Percentiles rank a stretch among this genome's conserved stretches.
Evolutionary conservation across 352 stramenopile species (phyloP).

Genomic region (Phytophthora podocarpi): DNA sequence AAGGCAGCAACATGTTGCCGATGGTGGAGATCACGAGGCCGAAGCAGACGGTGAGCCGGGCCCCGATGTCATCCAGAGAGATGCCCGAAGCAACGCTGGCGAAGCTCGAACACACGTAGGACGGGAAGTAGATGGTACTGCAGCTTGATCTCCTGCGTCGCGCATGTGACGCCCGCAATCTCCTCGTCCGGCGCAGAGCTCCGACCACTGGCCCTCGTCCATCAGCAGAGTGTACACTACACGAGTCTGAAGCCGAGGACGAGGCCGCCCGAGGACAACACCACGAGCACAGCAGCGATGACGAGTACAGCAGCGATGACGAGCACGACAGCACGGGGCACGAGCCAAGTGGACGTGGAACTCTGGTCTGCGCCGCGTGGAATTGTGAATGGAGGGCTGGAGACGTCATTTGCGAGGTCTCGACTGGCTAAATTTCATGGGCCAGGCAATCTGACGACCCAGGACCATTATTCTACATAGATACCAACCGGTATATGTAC

Average conservation of each 20-base stretch:
- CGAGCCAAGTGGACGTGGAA: slow-evolving; percentile 35
- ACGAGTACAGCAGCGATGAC: slow-evolving; percentile 32
- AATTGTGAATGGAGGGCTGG: no score
- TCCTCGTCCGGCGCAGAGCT: slow-evolving; percentile 36
- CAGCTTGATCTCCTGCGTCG: slow-evolving; percentile 48
- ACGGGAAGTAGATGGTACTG: slow-evolving; percentile 62
- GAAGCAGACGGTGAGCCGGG: slow-evolving; percentile 38
- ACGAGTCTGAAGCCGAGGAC: slow-evolving; percentile 57
- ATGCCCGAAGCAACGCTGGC: slow-evolving; percentile 54
- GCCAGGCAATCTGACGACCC: no score
- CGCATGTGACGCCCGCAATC: slow-evolving; percentile 38
- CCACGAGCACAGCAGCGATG: slow-evolving; percentile 38
- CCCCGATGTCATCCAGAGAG: slow-evolving; percentile 49
- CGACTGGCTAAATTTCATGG: no score
- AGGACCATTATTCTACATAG: no score
- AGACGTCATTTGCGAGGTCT: no score
- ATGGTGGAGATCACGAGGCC: slow-evolving; percentile 49
- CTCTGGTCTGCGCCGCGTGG: no score
- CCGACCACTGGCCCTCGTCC: slow-evolving; percentile 48
- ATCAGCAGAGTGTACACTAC: slow-evolving; percentile 58
- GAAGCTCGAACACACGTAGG: slow-evolving; percentile 52
- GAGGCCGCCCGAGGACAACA: slow-evolving; percentile 43
- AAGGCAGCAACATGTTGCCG: slow-evolving; percentile 48
- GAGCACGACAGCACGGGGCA: slow-evolving; percentile 26
- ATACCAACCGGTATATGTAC: no score